Conservation (phyloP, 2,329 filamentous ascomycete genomes). For the Fusarium hostae region DNA sequence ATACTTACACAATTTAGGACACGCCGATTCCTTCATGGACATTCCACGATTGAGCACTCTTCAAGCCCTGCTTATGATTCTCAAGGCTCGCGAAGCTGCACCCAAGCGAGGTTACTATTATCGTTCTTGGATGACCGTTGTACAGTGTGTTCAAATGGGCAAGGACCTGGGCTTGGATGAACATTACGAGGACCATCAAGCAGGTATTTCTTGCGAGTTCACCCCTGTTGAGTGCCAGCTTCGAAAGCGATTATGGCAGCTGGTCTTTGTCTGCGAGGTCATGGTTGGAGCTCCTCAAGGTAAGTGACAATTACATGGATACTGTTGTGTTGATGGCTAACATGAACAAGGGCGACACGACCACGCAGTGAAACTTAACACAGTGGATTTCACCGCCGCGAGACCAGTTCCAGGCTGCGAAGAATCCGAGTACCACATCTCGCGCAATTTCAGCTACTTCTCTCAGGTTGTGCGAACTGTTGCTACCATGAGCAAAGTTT, state of each 20-base stretch:
- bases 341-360: conserved; percentile 75
- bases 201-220: conserved; percentile 76
- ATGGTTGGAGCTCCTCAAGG: conserved; percentile 97
- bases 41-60: conserved; percentile 90
- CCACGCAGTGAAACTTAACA: conserved; percentile 77
- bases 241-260: conserved; percentile 91
- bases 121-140: conserved; percentile 95
- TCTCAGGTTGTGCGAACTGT: conserved; percentile 82
- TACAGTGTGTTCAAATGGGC: conserved; percentile 91
- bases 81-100: conserved; percentile 92
- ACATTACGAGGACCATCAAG: conserved; percentile 81
- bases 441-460: conserved; percentile 86
- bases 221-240: conserved; percentile 80
- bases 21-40: conserved; percentile 94
- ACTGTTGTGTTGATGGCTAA: conserved; percentile 16
- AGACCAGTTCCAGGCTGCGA: conserved; percentile 74
- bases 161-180: conserved; percentile 92
- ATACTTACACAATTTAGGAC: conserved; percentile 64
- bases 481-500: conserved; percentile 78
- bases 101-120: conserved; percentile 97
- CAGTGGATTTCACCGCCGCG: conserved; percentile 78
- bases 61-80: conserved; percentile 85
- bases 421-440: conserved; percentile 79
- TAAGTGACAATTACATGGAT: not conserved
- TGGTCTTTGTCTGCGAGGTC: conserved; percentile 83